phyloP scores from a whole-genome alignment of 352 stramenopile species.

The Phytophthora sp. region DNA sequence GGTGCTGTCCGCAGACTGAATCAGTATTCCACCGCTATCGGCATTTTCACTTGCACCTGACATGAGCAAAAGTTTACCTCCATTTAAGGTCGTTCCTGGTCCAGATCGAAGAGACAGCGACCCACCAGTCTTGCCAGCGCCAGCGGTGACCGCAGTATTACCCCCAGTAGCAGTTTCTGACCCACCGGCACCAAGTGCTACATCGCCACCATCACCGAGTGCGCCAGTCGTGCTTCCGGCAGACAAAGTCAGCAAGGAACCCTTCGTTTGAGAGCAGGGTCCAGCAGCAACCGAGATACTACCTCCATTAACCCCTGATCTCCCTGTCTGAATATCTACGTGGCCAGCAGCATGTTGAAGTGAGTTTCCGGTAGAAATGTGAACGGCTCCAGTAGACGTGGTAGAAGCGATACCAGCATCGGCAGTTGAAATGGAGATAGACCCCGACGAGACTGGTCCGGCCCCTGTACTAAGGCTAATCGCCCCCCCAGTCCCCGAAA shows the following conservation, averaged over 20 bases:
- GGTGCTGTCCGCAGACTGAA: conserved; percentile 34
- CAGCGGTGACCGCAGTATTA: conserved; percentile 24
- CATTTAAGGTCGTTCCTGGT: conserved; percentile 28
- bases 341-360: conserved; percentile 26
- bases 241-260: conserved; percentile 17
- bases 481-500: conserved; percentile 25
- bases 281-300: conserved; percentile 34
- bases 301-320: conserved; percentile 26
- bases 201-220: conserved; percentile 32
- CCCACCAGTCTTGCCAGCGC: conserved; percentile 27
- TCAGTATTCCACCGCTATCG: conserved; percentile 30
- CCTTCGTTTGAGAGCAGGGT: conserved; percentile 22
- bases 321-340: conserved; percentile 33
- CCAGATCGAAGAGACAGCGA: conserved; percentile 34
- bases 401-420: conserved; percentile 6
- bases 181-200: conserved; percentile 25
- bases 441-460: conserved; percentile 29
- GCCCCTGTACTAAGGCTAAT: conserved; percentile 22
- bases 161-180: conserved; percentile 30
- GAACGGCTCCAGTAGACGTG: conserved; percentile 22
- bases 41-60: conserved; percentile 31
- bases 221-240: conserved; percentile 29
- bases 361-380: conserved; percentile 31
- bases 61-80: conserved; percentile 33
- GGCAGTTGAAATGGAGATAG: conserved; percentile 32